phyloP scores from a whole-genome alignment of 805 yeast genomes.

The Myxozyma udenii region DNA sequence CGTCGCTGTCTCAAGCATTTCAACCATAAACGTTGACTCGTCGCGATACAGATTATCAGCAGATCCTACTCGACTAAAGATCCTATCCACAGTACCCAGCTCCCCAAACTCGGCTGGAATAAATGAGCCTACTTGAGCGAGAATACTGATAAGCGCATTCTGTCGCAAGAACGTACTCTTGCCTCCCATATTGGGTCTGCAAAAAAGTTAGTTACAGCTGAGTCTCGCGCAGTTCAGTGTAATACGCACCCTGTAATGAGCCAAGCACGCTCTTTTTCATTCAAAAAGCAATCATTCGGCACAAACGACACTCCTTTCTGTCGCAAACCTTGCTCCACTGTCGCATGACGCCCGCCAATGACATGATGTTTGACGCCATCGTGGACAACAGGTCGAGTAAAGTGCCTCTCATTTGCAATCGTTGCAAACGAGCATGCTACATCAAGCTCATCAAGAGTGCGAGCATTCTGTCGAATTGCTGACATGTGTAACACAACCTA shows the following conservation, averaged over 20 bases:
- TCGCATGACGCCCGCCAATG: constrained; percentile 72
- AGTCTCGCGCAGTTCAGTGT: not conserved
- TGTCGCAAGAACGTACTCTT: constrained; percentile 74
- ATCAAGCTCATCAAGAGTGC: constrained; percentile 64
- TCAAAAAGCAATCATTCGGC: constrained; percentile 44
- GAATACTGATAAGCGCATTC: constrained; percentile 62
- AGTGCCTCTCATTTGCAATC: constrained; percentile 63
- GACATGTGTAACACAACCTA: constrained; percentile 9
- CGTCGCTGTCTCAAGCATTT: constrained; percentile 78
- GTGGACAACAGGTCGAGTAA: constrained; percentile 64
- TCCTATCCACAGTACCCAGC: constrained; percentile 71
- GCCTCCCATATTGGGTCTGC: constrained; percentile 60
- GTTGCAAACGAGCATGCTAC: constrained; percentile 67
- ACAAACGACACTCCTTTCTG: constrained; percentile 49
- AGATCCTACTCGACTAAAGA: constrained; percentile 71
- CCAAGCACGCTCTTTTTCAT: constrained; percentile 24
- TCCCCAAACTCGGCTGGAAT: constrained; percentile 64
- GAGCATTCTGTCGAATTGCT: constrained; percentile 48
- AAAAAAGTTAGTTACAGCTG: not conserved
- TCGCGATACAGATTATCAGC: constrained; percentile 73
- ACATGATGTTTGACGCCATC: constrained; percentile 42
- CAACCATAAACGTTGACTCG: constrained; percentile 89
- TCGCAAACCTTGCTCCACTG: constrained; percentile 73
- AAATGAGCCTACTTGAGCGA: constrained; percentile 72
- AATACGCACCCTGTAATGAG: constrained; percentile 24